Conservation (phyloP, 2,329 filamentous ascomycete genomes). For the Cylindrodendrum hubeiense region DNA sequence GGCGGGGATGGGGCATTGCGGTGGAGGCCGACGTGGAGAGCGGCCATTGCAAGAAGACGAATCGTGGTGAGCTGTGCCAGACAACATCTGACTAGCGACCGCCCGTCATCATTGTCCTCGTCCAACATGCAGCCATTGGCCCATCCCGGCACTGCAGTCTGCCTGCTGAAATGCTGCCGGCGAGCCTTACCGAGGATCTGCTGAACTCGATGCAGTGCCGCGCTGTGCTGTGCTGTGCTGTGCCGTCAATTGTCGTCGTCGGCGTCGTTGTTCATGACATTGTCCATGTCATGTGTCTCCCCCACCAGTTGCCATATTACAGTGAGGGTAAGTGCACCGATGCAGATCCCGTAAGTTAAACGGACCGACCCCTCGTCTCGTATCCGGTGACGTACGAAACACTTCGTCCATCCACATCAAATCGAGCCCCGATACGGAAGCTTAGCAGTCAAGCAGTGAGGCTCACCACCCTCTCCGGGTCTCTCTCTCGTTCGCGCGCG, state of each 20-base stretch:
- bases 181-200: conserved; percentile 3
- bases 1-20: conserved; percentile 14
- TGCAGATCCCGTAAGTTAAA: conserved; percentile 2
- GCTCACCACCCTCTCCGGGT: neutral
- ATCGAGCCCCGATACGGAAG: neutral
- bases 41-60: neutral
- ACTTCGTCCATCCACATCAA: neutral
- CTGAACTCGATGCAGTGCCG: neutral
- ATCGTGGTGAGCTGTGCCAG: neutral
- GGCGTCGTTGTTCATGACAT: neutral
- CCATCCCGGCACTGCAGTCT: neutral
- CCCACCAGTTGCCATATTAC: conserved; percentile 1
- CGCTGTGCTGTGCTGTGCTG: neutral
- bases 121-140: conserved; percentile 17
- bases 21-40: conserved; percentile 17
- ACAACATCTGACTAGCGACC: conserved; percentile 19
- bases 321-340: neutral
- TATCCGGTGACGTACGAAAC: neutral
- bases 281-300: neutral
- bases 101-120: conserved; percentile 17
- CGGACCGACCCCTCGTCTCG: neutral
- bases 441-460: neutral
- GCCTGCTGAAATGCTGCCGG: conserved; percentile 10
- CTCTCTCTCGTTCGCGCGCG: neutral
- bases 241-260: neutral